Conservation (phyloP, 495 filamentous ascomycete genomes). For the Tuber calosporum region DNA sequence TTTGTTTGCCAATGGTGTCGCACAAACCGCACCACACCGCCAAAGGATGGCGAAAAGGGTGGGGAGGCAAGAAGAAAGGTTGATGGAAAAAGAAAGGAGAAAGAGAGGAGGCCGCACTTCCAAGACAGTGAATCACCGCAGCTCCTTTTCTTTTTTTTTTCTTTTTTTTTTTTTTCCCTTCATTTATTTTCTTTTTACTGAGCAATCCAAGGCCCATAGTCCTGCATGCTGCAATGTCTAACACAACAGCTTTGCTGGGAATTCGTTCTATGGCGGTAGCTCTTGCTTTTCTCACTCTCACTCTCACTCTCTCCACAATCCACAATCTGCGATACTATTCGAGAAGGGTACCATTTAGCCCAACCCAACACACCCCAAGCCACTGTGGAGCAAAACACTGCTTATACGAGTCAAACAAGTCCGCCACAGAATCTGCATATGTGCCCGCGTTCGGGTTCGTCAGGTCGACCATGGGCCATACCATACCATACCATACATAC, state of each 20-base stretch:
- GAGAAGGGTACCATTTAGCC: not conserved
- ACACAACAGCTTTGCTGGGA: not conserved
- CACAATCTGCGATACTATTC: not conserved
- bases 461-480: not conserved
- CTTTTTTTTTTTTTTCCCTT: not conserved
- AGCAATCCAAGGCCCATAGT: not conserved
- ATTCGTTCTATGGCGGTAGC: not conserved
- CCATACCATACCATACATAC: too few relatives aligned
- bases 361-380: not conserved
- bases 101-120: not conserved
- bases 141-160: not conserved
- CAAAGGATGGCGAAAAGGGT: not conserved
- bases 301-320: not conserved
- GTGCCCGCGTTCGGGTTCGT: not conserved
- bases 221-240: not conserved
- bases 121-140: not conserved
- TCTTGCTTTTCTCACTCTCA: not conserved
- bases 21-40: not conserved
- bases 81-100: not conserved
- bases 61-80: not conserved
- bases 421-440: not conserved
- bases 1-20: conserved; percentile 2
- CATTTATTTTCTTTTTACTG: not conserved
- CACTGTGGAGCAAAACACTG: not conserved
- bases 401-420: not conserved